These are phyloP conservation scores for Tieghemostelium lacteum DNA, from an alignment of 78 protist genomes.

Conservation along the genomic window DNA sequence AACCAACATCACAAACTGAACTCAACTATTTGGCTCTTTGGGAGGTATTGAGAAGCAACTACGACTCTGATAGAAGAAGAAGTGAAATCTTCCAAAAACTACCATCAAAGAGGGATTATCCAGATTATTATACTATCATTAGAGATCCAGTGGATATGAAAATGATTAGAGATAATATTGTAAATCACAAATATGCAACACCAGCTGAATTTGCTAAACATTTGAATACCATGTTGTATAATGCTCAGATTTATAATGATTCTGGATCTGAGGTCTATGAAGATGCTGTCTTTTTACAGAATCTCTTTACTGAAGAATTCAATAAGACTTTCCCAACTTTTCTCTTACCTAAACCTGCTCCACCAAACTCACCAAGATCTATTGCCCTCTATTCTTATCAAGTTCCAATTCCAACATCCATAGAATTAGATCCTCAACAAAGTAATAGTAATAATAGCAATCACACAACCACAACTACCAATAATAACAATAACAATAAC, in stretches of 20 bases:
- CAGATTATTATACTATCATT: slow-evolving; percentile 77
- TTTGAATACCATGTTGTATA: slow-evolving; percentile 60
- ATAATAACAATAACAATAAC: too few species aligned
- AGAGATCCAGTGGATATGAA: slow-evolving; percentile 76
- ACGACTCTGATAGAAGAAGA: slow-evolving; percentile 42
- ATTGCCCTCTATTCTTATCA: too few species aligned
- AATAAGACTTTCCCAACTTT: slow-evolving; percentile 38
- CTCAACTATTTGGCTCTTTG: slow-evolving; percentile 34
- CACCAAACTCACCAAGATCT: slow-evolving; percentile 70
- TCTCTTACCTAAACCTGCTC: slow-evolving; percentile 52
- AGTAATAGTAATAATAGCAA: too few species aligned
- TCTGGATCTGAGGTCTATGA: slow-evolving; percentile 64
- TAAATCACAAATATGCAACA: slow-evolving; percentile 7
- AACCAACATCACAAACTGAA: slow-evolving; percentile 33
- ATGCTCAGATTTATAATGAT: slow-evolving; percentile 66
- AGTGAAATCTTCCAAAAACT: slow-evolving; percentile 51
- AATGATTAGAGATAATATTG: slow-evolving; percentile 46
- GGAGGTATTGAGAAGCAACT: slow-evolving; percentile 5
- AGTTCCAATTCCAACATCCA: too few species aligned
- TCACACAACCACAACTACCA: too few species aligned
- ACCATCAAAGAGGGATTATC: slow-evolving; percentile 69
- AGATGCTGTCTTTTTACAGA: slow-evolving; percentile 68
- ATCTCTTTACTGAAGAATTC: slow-evolving; percentile 41
- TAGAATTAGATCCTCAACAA: too few species aligned
- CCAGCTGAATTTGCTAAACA: slow-evolving; percentile 49